Conservation (phyloP, 306 rosid species). For the Pyrus communis region DNA sequence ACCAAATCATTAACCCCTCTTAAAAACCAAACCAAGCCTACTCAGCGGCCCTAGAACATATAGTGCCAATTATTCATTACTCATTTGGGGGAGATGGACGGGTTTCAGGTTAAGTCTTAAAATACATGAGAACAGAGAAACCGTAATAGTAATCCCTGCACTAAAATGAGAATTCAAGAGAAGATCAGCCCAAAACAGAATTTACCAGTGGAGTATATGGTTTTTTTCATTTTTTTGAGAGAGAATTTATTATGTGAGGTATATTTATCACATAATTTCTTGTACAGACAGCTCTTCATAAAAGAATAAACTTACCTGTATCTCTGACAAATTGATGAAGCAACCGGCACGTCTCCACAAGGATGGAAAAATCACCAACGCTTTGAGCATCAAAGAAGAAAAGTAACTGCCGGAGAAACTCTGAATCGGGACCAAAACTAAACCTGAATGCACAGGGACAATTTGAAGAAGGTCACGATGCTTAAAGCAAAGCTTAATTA, state of each 20-base stretch:
- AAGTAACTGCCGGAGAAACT: slow-evolving; percentile 76
- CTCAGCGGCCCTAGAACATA: neutral
- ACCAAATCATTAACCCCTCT: neutral
- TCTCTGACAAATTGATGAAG: slow-evolving; percentile 53
- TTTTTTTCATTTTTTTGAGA: neutral
- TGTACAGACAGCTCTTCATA: neutral
- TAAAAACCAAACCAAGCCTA: neutral
- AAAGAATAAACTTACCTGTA: slow-evolving; percentile 44
- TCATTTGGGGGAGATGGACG: neutral
- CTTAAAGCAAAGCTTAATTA: neutral
- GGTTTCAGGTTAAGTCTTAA: neutral
- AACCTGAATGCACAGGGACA: slow-evolving; percentile 49
- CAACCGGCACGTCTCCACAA: slow-evolving; percentile 74
- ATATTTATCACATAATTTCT: neutral
- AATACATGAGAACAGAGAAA: neutral
- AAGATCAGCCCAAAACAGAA: neutral
- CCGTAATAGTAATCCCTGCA: neutral
- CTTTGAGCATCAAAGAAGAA: slow-evolving; percentile 68
- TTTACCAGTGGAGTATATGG: neutral
- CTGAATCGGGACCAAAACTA: slow-evolving; percentile 79
- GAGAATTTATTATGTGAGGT: neutral
- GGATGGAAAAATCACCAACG: slow-evolving; percentile 52
- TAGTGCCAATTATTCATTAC: neutral
- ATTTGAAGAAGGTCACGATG: slow-evolving; percentile 13
- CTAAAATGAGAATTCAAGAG: neutral